A percentile compares a stretch with the other conserved stretches of the same genome.
Conservation (phyloP, 2,329 filamentous ascomycete species). For the Claviceps humidiphila region DNA sequence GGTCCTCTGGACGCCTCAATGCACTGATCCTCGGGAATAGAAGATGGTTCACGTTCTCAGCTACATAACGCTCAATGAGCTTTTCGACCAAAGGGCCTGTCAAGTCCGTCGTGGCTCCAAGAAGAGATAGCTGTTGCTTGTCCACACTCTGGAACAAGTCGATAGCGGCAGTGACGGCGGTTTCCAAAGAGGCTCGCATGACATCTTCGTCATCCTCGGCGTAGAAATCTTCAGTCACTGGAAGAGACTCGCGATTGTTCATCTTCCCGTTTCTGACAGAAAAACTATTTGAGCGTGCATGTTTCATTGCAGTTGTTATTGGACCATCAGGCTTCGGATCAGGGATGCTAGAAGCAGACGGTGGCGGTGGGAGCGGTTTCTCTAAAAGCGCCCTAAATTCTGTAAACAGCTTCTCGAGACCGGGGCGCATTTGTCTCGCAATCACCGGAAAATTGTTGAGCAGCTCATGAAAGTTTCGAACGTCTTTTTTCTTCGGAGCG, state of each 20-base stretch:
- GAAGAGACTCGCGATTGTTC: constrained; percentile 23
- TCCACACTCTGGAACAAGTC: constrained; percentile 93
- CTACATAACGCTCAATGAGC: constrained; percentile 86
- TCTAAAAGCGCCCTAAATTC: constrained; percentile 82
- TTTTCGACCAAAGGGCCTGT: constrained; percentile 86
- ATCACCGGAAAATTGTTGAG: constrained; percentile 91
- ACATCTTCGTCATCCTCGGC: constrained; percentile 84
- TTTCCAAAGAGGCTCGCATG: constrained; percentile 80
- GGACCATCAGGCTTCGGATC: constrained; percentile 46
- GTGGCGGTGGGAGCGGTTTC: constrained; percentile 67
- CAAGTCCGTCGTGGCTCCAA: constrained; percentile 85
- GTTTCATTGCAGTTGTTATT: constrained; percentile 40
- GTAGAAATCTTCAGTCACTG: constrained; percentile 51
- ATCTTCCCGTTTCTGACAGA: constrained; percentile 20
- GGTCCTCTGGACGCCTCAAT: constrained; percentile 68
- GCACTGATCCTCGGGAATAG: constrained; percentile 73
- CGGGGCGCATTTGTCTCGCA: constrained; percentile 86
- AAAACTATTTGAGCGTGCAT: constrained; percentile 39
- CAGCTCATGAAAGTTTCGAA: constrained; percentile 81
- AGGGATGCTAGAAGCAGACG: constrained; percentile 44
- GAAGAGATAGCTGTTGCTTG: constrained; percentile 81
- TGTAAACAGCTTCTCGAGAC: constrained; percentile 75
- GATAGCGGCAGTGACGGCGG: constrained; percentile 82
- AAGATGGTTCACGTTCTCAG: constrained; percentile 83
- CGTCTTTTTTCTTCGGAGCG: constrained; percentile 62